phyloP scores from a whole-genome alignment of 2,329 filamentous ascomycete genomes.

The Fusarium multiceps region DNA sequence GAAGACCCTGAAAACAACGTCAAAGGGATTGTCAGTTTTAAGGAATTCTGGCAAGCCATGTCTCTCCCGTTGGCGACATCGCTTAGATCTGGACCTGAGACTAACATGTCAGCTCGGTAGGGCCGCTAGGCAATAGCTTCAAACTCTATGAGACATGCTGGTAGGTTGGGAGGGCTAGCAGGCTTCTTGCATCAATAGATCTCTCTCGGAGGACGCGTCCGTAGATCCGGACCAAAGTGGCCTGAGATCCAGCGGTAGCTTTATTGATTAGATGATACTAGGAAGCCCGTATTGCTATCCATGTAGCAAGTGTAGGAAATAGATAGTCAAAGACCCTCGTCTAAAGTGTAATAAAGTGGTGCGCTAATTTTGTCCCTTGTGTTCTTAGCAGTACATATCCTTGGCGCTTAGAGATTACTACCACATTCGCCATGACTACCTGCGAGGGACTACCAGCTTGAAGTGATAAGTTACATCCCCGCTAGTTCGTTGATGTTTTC shows the following conservation, averaged over 20 bases:
- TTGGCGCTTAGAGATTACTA: background rate
- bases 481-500: background rate
- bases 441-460: background rate
- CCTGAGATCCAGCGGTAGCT: background rate
- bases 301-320: background rate
- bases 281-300: background rate
- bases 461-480: background rate
- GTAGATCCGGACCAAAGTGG: background rate
- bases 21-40: background rate
- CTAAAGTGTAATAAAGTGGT: rapidly evolving
- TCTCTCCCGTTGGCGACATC: background rate
- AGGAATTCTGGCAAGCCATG: slow-evolving; percentile 8
- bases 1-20: background rate
- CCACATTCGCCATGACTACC: background rate
- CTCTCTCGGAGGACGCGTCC: background rate
- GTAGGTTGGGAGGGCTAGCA: background rate
- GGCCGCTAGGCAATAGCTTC: slow-evolving; percentile 16
- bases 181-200: slow-evolving; percentile 1
- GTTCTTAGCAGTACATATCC: background rate
- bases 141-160: slow-evolving; percentile 1
- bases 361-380: background rate
- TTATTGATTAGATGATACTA: background rate
- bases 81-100: slow-evolving; percentile 16
- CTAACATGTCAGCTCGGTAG: background rate
- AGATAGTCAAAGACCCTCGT: background rate